Conservation (phyloP, 164 flowering plant species). For the Macadamia tetraphylla region DNA sequence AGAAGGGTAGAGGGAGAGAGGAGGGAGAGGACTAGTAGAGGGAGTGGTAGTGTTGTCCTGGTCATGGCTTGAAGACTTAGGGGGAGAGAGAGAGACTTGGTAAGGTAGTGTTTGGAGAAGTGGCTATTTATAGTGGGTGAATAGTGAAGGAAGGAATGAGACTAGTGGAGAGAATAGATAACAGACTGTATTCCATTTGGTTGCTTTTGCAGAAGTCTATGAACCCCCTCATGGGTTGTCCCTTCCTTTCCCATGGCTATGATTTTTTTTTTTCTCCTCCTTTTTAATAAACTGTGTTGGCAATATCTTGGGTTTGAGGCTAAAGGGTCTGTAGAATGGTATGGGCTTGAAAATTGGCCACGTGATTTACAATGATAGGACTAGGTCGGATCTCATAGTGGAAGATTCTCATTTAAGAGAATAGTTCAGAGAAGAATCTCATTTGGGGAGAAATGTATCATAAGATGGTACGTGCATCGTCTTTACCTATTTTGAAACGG, state of each 20-base stretch:
- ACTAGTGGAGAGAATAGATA: neutral
- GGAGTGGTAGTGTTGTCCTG: conserved; percentile 2
- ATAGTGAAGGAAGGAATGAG: neutral
- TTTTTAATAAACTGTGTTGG: neutral
- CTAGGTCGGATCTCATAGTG: too few relatives aligned
- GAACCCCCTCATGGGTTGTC: neutral
- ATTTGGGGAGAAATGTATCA: too few relatives aligned
- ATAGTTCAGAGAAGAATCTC: too few relatives aligned
- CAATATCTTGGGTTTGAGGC: too few relatives aligned
- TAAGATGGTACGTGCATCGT: too few relatives aligned
- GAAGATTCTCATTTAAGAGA: too few relatives aligned
- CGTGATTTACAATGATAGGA: too few relatives aligned
- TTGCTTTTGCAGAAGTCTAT: neutral
- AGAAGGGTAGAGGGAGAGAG: conserved; percentile 15
- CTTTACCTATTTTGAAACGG: too few relatives aligned
- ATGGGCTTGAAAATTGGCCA: too few relatives aligned
- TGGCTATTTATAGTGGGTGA: neutral
- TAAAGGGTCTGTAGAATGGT: too few relatives aligned
- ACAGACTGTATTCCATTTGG: conserved; percentile 6
- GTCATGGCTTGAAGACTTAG: conserved; percentile 18
- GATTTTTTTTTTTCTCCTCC: neutral
- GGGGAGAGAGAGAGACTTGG: neutral
- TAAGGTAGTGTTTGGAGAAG: neutral
- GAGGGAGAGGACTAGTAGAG: conserved; percentile 8
- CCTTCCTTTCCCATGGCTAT: neutral